Percentiles rank a stretch among this genome's conserved stretches.
phyloP scores from a whole-genome alignment of 2,329 filamentous ascomycete genomes.

The Verticillium zaregamsianum region DNA sequence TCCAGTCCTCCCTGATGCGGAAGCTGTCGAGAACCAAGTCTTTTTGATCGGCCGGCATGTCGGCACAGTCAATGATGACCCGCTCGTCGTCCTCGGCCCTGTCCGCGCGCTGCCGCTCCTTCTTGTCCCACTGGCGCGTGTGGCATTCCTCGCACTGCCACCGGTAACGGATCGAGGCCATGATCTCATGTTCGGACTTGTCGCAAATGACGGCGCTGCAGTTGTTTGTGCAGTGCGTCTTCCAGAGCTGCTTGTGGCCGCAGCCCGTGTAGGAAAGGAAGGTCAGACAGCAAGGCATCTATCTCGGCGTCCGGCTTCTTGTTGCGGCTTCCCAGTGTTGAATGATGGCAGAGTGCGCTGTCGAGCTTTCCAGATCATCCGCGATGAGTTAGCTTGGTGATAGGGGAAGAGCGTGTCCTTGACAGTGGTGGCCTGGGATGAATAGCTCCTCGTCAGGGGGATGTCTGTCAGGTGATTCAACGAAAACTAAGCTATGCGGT shows the following conservation, averaged over 20 bases:
- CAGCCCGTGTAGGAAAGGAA: constrained; percentile 21
- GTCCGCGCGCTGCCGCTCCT: constrained; percentile 7
- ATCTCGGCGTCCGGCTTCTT: constrained; percentile 9
- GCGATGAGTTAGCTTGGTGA: too few relatives aligned
- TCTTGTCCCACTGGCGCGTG: neutral
- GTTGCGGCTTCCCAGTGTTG: neutral
- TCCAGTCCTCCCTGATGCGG: constrained; percentile 1
- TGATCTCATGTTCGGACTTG: constrained; percentile 9
- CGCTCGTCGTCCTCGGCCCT: constrained; percentile 8
- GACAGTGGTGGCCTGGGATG: too few relatives aligned
- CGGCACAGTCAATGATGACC: neutral
- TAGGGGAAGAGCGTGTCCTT: too few relatives aligned
- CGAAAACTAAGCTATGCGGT: too few relatives aligned
- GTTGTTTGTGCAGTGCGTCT: constrained; percentile 20
- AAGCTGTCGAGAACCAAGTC: neutral
- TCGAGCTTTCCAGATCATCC: too few relatives aligned
- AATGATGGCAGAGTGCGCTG: too few relatives aligned
- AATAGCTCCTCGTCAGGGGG: too few relatives aligned
- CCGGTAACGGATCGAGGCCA: constrained; percentile 18
- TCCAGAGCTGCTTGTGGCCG: constrained; percentile 19
- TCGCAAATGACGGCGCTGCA: constrained; percentile 19
- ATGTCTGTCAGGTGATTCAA: too few relatives aligned
- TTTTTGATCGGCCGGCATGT: neutral
- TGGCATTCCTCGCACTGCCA: constrained; percentile 24
- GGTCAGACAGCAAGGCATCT: constrained; percentile 25